A percentile compares a stretch with the other conserved stretches of the same genome.
Evolutionary conservation across 192 early-diverging fungal species (phyloP).

Genomic region (Phlyctochytrium bullatum): DNA sequence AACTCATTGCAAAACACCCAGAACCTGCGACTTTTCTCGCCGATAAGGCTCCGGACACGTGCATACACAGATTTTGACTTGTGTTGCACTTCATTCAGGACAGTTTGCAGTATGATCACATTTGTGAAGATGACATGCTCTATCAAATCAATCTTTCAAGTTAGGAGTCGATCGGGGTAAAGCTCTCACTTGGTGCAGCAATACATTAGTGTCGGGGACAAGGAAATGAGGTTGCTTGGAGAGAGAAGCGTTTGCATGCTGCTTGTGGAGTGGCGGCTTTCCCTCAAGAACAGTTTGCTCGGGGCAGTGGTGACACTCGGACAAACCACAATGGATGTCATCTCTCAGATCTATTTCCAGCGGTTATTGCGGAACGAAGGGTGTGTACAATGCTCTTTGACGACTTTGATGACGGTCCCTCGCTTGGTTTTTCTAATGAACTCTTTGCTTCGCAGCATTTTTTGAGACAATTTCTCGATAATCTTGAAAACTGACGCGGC

Average conservation of each 20-base stretch:
- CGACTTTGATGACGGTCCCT: conserved; percentile 88
- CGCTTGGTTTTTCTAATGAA: conserved; percentile 90
- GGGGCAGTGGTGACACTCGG: conserved; percentile 46
- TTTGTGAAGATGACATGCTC: conserved; percentile 84
- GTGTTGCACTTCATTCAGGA: conserved; percentile 87
- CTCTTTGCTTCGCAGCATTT: conserved; percentile 77
- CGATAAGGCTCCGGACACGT: conserved; percentile 70
- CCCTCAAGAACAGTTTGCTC: conserved; percentile 39
- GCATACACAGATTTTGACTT: conserved; percentile 77
- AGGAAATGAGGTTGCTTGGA: conserved; percentile 64
- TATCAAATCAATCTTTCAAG: conserved; percentile 84
- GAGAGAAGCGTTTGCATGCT: neutral
- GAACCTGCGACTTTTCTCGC: conserved; percentile 72
- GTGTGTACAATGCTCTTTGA: conserved; percentile 83
- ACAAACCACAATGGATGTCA: conserved; percentile 84
- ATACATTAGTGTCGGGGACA: conserved; percentile 95
- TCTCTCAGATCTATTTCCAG: conserved; percentile 35
- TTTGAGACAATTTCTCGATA: too few species aligned
- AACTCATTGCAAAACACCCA: conserved; percentile 97
- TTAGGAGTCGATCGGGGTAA: conserved; percentile 2
- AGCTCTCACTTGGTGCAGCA: conserved; percentile 43
- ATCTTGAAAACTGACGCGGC: too few species aligned
- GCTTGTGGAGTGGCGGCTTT: conserved; percentile 44
- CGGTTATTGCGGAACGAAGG: neutral
- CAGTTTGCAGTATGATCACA: conserved; percentile 92